Evolutionary conservation across 371 early-diverging fungal species (phyloP).

Genomic region (Mucor irregularis): DNA sequence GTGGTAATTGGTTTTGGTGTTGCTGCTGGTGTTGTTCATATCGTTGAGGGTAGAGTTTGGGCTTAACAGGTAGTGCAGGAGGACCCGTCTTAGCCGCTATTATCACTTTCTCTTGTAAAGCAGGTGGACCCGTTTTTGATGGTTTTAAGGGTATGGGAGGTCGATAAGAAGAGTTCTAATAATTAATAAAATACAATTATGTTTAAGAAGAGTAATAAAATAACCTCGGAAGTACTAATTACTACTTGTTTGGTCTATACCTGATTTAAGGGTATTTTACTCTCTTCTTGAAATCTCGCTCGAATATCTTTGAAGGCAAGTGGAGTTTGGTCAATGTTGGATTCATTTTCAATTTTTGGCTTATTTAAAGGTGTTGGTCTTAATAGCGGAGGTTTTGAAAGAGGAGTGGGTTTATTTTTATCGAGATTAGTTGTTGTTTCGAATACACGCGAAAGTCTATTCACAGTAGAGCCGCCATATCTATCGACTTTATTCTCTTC

Average conservation of each 20-base stretch:
- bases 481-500: constrained; percentile 9
- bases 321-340: constrained; percentile 31
- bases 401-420: constrained; percentile 32
- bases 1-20: neutral
- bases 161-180: constrained; percentile 13
- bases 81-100: constrained; percentile 24
- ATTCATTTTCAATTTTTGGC: neutral
- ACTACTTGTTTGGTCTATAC: too few relatives aligned
- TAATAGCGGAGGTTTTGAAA: constrained; percentile 46
- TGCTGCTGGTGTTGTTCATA: neutral
- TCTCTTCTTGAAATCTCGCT: constrained; percentile 42
- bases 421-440: constrained; percentile 25
- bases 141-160: constrained; percentile 23
- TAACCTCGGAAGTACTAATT: constrained; percentile 9
- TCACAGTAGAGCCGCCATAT: constrained; percentile 22
- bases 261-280: constrained; percentile 12
- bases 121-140: constrained; percentile 23
- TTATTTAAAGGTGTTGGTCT: constrained; percentile 8
- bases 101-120: constrained; percentile 18
- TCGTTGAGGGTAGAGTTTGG: constrained; percentile 5
- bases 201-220: neutral
- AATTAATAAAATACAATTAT: neutral
- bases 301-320: constrained; percentile 46
- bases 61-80: constrained; percentile 23
- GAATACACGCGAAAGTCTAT: constrained; percentile 49